Evolutionary conservation across 192 early-diverging fungal species (phyloP).

Genomic region (Phycomyces nitens): DNA sequence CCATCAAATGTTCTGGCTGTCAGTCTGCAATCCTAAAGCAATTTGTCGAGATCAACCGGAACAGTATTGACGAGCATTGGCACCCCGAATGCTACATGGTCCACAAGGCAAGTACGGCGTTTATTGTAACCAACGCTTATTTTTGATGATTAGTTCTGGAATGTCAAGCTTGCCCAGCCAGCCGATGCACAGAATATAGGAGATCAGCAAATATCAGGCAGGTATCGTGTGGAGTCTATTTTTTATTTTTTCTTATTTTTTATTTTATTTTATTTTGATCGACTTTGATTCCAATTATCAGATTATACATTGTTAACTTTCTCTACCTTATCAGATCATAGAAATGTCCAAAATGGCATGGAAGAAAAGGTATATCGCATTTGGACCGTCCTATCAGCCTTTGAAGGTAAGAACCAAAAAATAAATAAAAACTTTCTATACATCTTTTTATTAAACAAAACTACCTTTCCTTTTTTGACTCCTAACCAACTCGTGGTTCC

Average conservation of each 20-base stretch:
- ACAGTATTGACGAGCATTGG: slow-evolving; percentile 84
- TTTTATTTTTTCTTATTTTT: neutral
- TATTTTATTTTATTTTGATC: neutral
- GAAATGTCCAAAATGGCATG: slow-evolving; percentile 57
- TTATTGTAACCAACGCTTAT: too few relatives aligned
- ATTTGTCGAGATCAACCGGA: slow-evolving; percentile 90
- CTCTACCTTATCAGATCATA: slow-evolving; percentile 19
- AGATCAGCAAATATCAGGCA: neutral
- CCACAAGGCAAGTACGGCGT: slow-evolving; percentile 76
- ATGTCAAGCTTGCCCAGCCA: slow-evolving; percentile 49
- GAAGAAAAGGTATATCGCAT: slow-evolving; percentile 89
- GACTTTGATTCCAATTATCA: too few relatives aligned
- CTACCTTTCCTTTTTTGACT: slow-evolving; percentile 5
- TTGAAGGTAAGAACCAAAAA: slow-evolving; percentile 57
- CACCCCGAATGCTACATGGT: slow-evolving; percentile 99
- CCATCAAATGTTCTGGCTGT: slow-evolving; percentile 94
- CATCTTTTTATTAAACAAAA: too few relatives aligned
- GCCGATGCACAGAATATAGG: slow-evolving; percentile 16
- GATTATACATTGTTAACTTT: too few relatives aligned
- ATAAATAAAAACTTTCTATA: too few relatives aligned
- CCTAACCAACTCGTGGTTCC: neutral
- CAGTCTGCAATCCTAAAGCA: slow-evolving; percentile 92
- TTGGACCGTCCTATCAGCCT: slow-evolving; percentile 76
- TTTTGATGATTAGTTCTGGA: slow-evolving; percentile 51
- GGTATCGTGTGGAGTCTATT: neutral